Evolutionary conservation across 768 basidiomycete genomes (phyloP).

Genomic region (Royoungia palumana): DNA sequence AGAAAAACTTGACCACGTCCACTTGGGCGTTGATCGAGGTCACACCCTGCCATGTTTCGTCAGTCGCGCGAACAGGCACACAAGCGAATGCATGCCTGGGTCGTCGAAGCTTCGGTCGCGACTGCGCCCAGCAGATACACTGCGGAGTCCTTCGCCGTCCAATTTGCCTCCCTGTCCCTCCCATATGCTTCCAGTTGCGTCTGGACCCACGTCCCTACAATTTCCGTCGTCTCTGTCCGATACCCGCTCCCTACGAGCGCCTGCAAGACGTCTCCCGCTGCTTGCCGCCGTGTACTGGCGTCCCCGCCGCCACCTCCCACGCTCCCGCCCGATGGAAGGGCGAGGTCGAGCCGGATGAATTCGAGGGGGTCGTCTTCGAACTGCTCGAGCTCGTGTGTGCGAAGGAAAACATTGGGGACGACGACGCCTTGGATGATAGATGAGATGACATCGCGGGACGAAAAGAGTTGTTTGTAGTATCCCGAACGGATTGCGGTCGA

Average conservation of each 20-base stretch:
- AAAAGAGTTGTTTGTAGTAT: conserved; percentile 77
- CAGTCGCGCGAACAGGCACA: conserved; percentile 3
- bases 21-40: conserved; percentile 90
- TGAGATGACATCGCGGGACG: conserved; percentile 74
- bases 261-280: conserved; percentile 93
- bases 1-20: conserved; percentile 94
- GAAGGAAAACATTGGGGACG: conserved; percentile 86
- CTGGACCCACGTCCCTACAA: conserved; percentile 82
- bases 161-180: conserved; percentile 56
- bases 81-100: conserved; percentile 51
- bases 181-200: conserved; percentile 69
- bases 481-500: conserved; percentile 90
- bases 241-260: conserved; percentile 80
- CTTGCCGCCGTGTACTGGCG: conserved; percentile 81
- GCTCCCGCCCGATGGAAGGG: conserved; percentile 49
- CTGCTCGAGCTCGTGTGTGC: conserved; percentile 88
- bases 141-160: conserved; percentile 93
- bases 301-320: conserved; percentile 48
- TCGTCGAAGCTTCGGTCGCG: conserved; percentile 84
- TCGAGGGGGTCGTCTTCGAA: conserved; percentile 98
- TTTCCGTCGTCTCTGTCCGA: conserved; percentile 82
- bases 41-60: conserved; percentile 68
- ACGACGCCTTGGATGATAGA: conserved; percentile 87
- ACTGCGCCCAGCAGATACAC: conserved; percentile 92
- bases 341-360: conserved; percentile 84